phyloP scores from a whole-genome alignment of 257 asterid genomes.

The Solanum gandarillasii region DNA sequence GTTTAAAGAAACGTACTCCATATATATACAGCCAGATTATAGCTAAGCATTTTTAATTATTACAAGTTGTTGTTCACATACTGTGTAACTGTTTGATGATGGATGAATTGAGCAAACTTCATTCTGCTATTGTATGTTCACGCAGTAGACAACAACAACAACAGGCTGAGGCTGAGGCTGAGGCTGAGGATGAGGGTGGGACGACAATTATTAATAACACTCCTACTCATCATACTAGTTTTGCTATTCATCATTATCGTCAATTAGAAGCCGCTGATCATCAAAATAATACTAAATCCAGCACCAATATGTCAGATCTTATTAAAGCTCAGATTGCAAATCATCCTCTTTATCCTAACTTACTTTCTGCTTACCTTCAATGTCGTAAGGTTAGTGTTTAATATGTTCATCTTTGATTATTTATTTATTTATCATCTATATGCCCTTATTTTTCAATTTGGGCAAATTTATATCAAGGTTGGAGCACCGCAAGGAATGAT shows the following conservation, averaged over 20 bases:
- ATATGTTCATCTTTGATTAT: not conserved
- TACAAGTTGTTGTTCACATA: not conserved
- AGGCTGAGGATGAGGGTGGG: not conserved
- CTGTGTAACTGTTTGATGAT: not conserved
- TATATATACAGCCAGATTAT: not conserved
- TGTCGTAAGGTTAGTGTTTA: constrained; percentile 50
- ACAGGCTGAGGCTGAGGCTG: not conserved
- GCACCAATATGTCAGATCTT: constrained; percentile 26
- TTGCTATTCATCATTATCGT: not conserved
- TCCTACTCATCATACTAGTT: not conserved
- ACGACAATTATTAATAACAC: not conserved
- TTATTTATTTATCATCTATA: not conserved
- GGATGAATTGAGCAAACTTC: constrained; percentile 48
- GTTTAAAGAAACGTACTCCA: not conserved
- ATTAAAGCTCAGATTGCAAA: constrained; percentile 67
- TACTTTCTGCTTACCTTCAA: constrained; percentile 59
- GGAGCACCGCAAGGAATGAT: constrained; percentile 71
- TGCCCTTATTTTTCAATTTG: not conserved
- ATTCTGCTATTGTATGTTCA: constrained; percentile 26
- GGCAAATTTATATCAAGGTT: constrained; percentile 22
- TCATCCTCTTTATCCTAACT: constrained; percentile 77
- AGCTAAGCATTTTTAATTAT: not conserved
- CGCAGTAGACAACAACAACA: not conserved
- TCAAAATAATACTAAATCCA: not conserved
- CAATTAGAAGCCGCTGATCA: not conserved